phyloP scores from a whole-genome alignment of 2,329 filamentous ascomycete species.

The Ophiosphaerella korrae region DNA sequence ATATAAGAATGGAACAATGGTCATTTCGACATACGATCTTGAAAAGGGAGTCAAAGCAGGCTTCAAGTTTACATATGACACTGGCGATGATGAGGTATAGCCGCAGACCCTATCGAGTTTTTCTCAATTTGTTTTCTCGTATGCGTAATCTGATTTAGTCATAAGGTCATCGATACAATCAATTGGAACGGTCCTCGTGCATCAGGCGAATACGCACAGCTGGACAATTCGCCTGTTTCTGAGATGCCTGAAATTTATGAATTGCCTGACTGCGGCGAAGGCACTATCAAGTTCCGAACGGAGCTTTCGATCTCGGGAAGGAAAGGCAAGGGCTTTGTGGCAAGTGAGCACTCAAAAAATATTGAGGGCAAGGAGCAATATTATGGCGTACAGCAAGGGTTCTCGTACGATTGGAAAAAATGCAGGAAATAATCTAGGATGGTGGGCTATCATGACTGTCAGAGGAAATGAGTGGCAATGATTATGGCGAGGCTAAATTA shows the following conservation, averaged over 20 bases:
- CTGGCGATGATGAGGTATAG: conserved; percentile 13
- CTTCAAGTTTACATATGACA: conserved; percentile 21
- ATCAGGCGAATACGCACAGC: conserved; percentile 6
- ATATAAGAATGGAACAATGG: conserved; percentile 26
- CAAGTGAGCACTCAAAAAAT: conserved; percentile 7
- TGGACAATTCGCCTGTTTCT: conserved; percentile 4
- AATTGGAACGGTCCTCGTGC: conserved; percentile 9
- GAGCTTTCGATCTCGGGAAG: conserved; percentile 16
- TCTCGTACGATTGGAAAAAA: conserved; percentile 25
- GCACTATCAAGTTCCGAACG: conserved; percentile 16
- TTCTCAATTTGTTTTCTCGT: background rate
- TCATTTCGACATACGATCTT: conserved; percentile 16
- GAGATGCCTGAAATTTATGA: conserved; percentile 9
- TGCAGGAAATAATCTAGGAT: conserved; percentile 6
- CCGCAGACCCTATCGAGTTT: background rate
- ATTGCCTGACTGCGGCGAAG: conserved; percentile 13
- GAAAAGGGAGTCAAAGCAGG: conserved; percentile 16
- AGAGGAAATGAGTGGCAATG: too few species aligned
- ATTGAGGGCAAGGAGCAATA: conserved; percentile 9
- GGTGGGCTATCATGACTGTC: too few species aligned
- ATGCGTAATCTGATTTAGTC: background rate
- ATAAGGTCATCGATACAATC: conserved; percentile 14
- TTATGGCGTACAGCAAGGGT: conserved; percentile 22
- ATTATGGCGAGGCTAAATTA: too few species aligned
- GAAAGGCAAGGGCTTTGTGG: conserved; percentile 12